Conservation (phyloP, 352 stramenopile species). For the Globisporangium rhizosaccharum region DNA sequence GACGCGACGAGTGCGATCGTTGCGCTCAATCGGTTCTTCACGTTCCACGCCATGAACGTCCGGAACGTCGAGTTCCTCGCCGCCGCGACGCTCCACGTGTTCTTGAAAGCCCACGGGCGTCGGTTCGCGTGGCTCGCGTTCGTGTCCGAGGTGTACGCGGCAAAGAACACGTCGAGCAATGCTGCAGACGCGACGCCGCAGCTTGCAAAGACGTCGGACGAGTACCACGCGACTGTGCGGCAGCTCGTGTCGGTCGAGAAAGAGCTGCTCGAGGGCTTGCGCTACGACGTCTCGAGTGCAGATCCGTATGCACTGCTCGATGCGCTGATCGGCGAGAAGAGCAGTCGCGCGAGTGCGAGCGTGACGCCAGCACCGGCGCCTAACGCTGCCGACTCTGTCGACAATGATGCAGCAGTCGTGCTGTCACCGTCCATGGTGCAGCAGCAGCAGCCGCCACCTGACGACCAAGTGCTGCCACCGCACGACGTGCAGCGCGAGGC, state of each 20-base stretch:
- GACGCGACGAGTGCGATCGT: constrained; percentile 72
- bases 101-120: constrained; percentile 65
- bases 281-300: constrained; percentile 67
- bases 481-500: constrained; percentile 60
- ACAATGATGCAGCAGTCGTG: not conserved
- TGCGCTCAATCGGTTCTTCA: constrained; percentile 75
- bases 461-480: constrained; percentile 15
- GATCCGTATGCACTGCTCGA: constrained; percentile 72
- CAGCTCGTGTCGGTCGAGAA: constrained; percentile 57
- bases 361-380: constrained; percentile 12
- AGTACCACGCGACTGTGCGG: constrained; percentile 46
- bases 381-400: constrained; percentile 1
- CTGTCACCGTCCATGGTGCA: not conserved
- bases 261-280: constrained; percentile 64
- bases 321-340: constrained; percentile 43
- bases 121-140: constrained; percentile 57
- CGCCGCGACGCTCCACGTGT: constrained; percentile 66
- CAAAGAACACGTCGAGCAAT: constrained; percentile 30
- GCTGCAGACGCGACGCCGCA: constrained; percentile 15
- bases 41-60: constrained; percentile 64
- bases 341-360: constrained; percentile 16
- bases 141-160: constrained; percentile 67
- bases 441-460: constrained; percentile 16
- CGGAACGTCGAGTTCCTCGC: constrained; percentile 58
- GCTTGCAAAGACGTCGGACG: constrained; percentile 25